Base-by-base conservation (phyloP, 164 flowering plant genomes). In the Protea cynaroides region DNA sequence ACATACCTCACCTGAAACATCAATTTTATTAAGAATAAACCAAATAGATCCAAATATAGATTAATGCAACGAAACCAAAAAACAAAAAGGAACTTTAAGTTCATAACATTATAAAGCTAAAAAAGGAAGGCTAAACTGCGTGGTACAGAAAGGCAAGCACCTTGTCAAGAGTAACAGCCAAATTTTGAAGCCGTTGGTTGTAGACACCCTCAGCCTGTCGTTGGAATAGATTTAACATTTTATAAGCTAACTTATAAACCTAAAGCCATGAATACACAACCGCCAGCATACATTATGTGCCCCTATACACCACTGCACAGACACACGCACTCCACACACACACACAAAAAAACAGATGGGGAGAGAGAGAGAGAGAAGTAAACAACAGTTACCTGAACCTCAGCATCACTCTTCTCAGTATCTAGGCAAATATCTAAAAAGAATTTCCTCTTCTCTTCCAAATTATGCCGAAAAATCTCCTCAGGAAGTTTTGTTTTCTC, bases 111-210 rank as follows among this genome's bases (percentile, higher is more conserved):
- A 17, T 10, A 34, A 57, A 10, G 8, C 1, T 7, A 3, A 22
- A 3, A 22, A n/a, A 34, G 7, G 34, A 15, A 38, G 59, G 7
- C 40, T 25, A 25, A 13, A 55, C 36, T 17, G 53, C 9, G 13
- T 22, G 49, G 8, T 23, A 60, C 29, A 47, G 18, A 44, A 40
- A 52, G 51, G 17, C 15, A 61, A 55, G 47, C 57, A 84, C 99
- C 97, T 95, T 95, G 72, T 95, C 98, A 51, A 95, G 88, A 44
- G 98, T 92, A 62, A 95, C 80, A 65, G 97, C 97, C 84, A 95
- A 76, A 78, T 92, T 95, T 75, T 92, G 97, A 74, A 95, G 94
- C 84, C 99, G 83, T 75, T 92, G 98, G 74, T 87, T 90, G 80
- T 86, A 95, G 19, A 95, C 99, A 71, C 99, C 99, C 77, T 95